phyloP scores from a whole-genome alignment of 257 asterid species.

The Cordia subcordata region DNA sequence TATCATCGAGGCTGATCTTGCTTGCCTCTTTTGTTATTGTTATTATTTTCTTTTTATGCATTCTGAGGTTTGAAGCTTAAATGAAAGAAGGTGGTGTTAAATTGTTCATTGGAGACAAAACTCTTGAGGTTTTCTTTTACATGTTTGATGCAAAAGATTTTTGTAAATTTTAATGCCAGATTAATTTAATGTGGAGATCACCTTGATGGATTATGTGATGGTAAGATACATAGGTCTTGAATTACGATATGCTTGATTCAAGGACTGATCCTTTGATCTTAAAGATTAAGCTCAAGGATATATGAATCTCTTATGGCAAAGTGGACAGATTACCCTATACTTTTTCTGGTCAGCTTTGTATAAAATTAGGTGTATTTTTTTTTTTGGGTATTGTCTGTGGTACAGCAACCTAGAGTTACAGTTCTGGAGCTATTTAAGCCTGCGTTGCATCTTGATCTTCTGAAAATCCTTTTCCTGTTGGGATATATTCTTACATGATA shows the following conservation, averaged over 20 bases:
- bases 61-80: conserved; percentile 16
- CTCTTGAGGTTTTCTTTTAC: conserved; percentile 9
- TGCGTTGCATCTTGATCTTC: background rate
- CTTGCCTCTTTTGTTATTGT: conserved; percentile 17
- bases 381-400: too few species aligned
- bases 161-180: conserved; percentile 17
- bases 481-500: background rate
- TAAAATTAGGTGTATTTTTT: background rate
- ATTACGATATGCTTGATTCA: conserved; percentile 6
- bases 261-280: conserved; percentile 12
- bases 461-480: background rate
- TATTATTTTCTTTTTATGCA: conserved; percentile 17
- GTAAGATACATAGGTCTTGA: conserved; percentile 18
- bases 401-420: background rate
- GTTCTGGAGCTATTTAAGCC: background rate
- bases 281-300: background rate
- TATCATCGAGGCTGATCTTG: conserved; percentile 14
- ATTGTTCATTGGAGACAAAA: conserved; percentile 23
- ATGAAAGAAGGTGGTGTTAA: conserved; percentile 19
- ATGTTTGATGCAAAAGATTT: conserved; percentile 14
- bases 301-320: background rate
- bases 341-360: background rate
- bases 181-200: conserved; percentile 24
- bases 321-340: background rate
- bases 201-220: conserved; percentile 18